Conservation (phyloP, 108 stramenopile species). For the Epipyxis sp. region DNA sequence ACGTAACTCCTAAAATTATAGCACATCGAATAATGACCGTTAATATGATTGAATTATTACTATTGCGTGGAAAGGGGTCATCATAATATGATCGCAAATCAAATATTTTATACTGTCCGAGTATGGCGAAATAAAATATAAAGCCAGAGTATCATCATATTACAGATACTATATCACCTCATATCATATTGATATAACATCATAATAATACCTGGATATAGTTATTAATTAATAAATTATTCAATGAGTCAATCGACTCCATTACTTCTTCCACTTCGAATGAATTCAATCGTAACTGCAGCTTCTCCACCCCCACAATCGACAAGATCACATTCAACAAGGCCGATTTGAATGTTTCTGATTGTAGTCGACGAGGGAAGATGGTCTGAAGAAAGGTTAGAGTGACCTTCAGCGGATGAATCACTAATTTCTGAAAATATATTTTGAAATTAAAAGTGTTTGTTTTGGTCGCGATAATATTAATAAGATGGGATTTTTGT, state of each 20-base stretch:
- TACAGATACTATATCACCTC: too few relatives aligned
- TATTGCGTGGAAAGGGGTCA: too few relatives aligned
- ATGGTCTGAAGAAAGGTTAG: conserved; percentile 3
- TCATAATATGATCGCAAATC: too few relatives aligned
- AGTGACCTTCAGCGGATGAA: conserved; percentile 31
- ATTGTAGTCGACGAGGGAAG: not conserved
- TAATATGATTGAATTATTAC: too few relatives aligned
- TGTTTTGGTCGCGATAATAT: not conserved
- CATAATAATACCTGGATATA: too few relatives aligned
- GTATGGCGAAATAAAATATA: not conserved
- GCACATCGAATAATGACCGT: too few relatives aligned
- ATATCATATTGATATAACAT: too few relatives aligned
- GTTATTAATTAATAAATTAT: too few relatives aligned
- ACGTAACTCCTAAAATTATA: too few relatives aligned
- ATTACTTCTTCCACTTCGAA: conserved; percentile 16
- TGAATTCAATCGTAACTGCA: conserved; percentile 23
- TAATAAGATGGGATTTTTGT: not conserved
- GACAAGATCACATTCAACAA: conserved; percentile 14
- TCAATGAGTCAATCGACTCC: conserved; percentile 26
- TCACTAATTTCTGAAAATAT: conserved; percentile 6
- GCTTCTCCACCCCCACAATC: not conserved
- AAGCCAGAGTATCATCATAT: conserved; percentile 16
- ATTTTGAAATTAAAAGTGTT: not conserved
- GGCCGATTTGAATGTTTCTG: conserved; percentile 17
- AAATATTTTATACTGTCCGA: too few relatives aligned